Percentiles rank a stretch among this genome's conserved stretches.
These are phyloP conservation scores for Neonectria magnoliae DNA, from an alignment of 2,329 filamentous ascomycete genomes.

Conservation along the genomic window DNA sequence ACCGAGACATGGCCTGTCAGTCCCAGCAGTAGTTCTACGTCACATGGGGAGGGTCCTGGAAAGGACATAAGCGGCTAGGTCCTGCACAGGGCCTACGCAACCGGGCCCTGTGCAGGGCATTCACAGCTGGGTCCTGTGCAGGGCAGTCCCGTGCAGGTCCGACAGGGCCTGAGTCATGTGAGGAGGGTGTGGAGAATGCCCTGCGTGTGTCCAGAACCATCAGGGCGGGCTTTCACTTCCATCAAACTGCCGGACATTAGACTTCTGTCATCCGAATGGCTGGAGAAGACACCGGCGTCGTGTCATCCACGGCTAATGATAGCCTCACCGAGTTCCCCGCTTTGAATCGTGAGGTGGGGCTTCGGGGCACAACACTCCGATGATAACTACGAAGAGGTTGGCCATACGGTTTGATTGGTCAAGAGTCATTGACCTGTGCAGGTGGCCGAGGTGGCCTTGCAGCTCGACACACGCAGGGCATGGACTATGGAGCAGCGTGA, in stretches of 20 bases:
- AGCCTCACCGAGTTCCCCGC: neutral
- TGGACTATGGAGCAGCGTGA: neutral
- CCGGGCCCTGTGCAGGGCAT: neutral
- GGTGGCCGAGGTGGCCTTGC: neutral
- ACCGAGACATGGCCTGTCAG: neutral
- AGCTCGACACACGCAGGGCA: conserved; percentile 24
- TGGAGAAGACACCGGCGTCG: neutral
- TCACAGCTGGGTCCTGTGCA: neutral
- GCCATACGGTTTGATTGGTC: neutral
- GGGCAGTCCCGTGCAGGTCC: neutral
- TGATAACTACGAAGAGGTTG: neutral
- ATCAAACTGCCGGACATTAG: neutral
- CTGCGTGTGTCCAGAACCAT: conserved; percentile 36
- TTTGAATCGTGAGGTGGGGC: neutral
- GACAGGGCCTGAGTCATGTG: neutral
- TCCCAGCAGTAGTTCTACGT: neutral
- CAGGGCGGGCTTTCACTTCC: conserved; percentile 5
- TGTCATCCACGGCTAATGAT: conserved; percentile 2
- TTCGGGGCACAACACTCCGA: neutral
- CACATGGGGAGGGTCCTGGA: neutral
- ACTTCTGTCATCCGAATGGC: neutral
- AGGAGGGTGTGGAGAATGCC: conserved; percentile 21
- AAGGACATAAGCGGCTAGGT: too few relatives aligned
- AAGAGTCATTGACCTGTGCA: neutral
- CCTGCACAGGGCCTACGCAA: neutral